Evolutionary conservation across 139 green algal genomes (phyloP), one percentile per base, ranked within the genome.

Genomic region (Mychonastes homosphaera): DNA sequence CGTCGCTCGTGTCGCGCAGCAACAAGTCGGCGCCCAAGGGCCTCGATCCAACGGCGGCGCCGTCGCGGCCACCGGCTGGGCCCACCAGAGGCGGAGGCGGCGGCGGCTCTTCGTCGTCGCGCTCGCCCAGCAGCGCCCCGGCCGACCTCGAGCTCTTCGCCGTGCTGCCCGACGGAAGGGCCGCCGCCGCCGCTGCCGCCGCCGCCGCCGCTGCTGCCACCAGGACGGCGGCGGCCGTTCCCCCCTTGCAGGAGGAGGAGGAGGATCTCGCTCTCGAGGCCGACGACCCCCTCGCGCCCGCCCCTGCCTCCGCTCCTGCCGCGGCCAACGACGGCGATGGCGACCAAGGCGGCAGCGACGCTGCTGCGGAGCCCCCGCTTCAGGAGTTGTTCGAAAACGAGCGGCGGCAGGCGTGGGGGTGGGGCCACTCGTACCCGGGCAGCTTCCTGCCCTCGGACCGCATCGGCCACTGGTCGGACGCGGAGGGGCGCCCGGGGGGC

Each of bases 371-470:
- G 24, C 34, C 70, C 19, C 58, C 83, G 24, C 63, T 79, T 38
- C 81, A 84, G 63, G 78, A 89, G 72, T 60, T 94, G 9, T 95
- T 88, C 77, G 87, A 95, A 67, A 90, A 94, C 66, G 81, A 95
- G 78, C 67, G 87, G 28, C 74, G 80, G 41, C 82, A 91, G 73
- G 84, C 87, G 3, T 95, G 75, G 7, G 84, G 79, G 19, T 93
- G 78, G 78, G 85, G 86, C 18, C 80, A 88, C 64, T 76, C 66
- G 9, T 95, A 82, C 81, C 86, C 86, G 0, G 86, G 86, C 10
- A 80, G 94, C 72, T 90, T 95, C 69, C 75, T 95, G 51, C 86
- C 86, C 8, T 82, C 71, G 1, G 86, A 95, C 69, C 64, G 75
- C 2, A 74, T 88, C 35, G 72, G 79, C 3, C 79, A 84, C 43